Base-by-base conservation (phyloP, 1,139 yeast species). In the Candida sp. region DNA sequence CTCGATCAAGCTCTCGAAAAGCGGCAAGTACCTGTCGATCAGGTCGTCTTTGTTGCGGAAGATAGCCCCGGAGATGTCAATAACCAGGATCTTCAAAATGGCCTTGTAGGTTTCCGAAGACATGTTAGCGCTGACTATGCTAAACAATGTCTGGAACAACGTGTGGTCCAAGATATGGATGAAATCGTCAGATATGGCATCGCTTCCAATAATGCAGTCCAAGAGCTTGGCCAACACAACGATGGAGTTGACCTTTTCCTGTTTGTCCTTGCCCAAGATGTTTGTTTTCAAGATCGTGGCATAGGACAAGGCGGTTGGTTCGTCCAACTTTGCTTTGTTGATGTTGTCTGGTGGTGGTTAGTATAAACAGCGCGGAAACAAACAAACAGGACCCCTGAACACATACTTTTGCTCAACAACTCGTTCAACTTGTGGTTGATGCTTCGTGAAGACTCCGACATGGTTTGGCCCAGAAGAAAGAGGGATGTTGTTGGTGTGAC, bases 141-240 rank as follows among this genome's bases (percentile, higher is more conserved):
- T 72, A 52, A 78, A 76, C 48, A 81, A 65, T 1, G 78, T 69
- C 46, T 68, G 59, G 58, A 80, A 79, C 44, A 81, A 65, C 7
- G 69, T 63, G 28, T 68, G 66, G 61, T 81, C 84, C 59, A 81
- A 71, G 11, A 76, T 62, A 7, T 58, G 50, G 33, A 69, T 62
- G 54, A 79, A 71, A n/a, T 69, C 74, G 46, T 75, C 72, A 9
- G 77, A 68, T 26, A 66, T 67, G 1, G 80, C 77, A 11, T 77
- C 77, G 32, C 72, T 68, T 7, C 75, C 70, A 30, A 69, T 63
- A 26, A 76, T 63, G 54, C 77, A 74, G 50, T 82, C 86, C 49
- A 81, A 67, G 34, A 79, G 68, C 58, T 80, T 82, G 33, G 85
- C 83, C 50, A 82, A 67, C 6, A 81, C 83, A 11, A 81, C 82